Conservation (phyloP, 2,329 filamentous ascomycete species). For the Hypoxylon sp. region DNA sequence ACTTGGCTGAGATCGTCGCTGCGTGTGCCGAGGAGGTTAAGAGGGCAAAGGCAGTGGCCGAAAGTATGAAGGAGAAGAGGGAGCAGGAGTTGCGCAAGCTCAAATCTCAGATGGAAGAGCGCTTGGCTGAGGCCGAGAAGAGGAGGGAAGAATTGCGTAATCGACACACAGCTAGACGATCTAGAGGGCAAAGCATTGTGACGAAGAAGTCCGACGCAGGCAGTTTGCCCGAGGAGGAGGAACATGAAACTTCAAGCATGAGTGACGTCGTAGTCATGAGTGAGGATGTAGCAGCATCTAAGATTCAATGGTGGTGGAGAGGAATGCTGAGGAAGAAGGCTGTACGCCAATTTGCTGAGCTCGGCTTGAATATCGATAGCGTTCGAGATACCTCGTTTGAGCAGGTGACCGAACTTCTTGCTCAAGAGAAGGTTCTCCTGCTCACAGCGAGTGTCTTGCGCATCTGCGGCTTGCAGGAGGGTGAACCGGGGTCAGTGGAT, state of each 20-base stretch:
- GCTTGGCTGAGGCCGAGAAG: slow-evolving; percentile 81
- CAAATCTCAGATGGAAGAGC: slow-evolving; percentile 83
- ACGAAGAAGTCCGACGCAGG: slow-evolving; percentile 55
- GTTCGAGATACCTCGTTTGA: slow-evolving; percentile 81
- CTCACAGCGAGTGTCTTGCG: slow-evolving; percentile 77
- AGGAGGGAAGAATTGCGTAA: slow-evolving; percentile 76
- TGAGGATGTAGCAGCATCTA: slow-evolving; percentile 73
- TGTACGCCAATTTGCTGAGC: slow-evolving; percentile 75
- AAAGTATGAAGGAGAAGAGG: slow-evolving; percentile 84
- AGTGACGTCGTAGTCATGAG: slow-evolving; percentile 69
- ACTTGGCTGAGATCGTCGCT: slow-evolving; percentile 85
- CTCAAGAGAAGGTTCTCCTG: slow-evolving; percentile 75
- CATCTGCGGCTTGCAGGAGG: slow-evolving; percentile 79
- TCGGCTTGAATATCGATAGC: slow-evolving; percentile 79
- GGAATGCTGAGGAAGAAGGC: slow-evolving; percentile 69
- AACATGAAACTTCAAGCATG: slow-evolving; percentile 64
- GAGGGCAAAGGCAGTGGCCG: slow-evolving; percentile 85
- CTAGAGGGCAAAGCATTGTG: slow-evolving; percentile 67
- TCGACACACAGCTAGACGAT: slow-evolving; percentile 67
- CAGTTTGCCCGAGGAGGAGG: slow-evolving; percentile 64
- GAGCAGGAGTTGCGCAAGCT: slow-evolving; percentile 80
- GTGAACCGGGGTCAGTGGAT: slow-evolving; percentile 72
- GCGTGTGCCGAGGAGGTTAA: slow-evolving; percentile 87
- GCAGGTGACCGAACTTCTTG: slow-evolving; percentile 77
- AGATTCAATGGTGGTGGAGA: slow-evolving; percentile 81